Conservation (phyloP, 164 flowering plant genomes). For the Stephania yunnanensis region DNA sequence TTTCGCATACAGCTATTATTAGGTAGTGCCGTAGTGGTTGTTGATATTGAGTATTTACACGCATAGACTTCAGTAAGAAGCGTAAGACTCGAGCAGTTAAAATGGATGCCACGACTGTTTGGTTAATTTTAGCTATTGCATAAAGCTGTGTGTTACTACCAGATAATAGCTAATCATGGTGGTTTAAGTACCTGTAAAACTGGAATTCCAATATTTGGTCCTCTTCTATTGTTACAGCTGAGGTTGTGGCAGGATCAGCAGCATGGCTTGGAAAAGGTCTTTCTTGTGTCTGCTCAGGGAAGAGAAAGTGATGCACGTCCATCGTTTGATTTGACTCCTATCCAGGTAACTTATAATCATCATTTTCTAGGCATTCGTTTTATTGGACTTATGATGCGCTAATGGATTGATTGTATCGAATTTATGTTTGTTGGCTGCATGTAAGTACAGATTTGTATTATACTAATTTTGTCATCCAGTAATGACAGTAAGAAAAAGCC, state of each 20-base stretch:
- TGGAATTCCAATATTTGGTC: constrained; percentile 17
- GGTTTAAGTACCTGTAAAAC: not conserved
- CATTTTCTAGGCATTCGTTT: not conserved
- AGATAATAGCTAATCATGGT: constrained; percentile 1
- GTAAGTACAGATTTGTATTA: not conserved
- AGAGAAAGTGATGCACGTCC: constrained; percentile 83
- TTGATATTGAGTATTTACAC: not conserved
- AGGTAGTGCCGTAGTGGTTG: not conserved
- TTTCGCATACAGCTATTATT: not conserved
- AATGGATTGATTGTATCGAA: not conserved
- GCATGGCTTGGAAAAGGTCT: constrained; percentile 99
- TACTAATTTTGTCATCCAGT: not conserved
- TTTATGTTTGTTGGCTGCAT: not conserved
- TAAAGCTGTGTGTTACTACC: not conserved
- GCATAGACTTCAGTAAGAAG: too few species aligned
- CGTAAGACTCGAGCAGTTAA: too few species aligned
- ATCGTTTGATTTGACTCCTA: constrained; percentile 87
- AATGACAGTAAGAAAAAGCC: too few species aligned
- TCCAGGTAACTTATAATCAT: constrained; percentile 48
- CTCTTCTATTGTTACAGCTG: constrained; percentile 54
- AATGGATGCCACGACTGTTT: not conserved
- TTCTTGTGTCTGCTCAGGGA: constrained; percentile 98
- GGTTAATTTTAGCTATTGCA: not conserved
- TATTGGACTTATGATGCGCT: not conserved
- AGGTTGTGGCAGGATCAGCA: constrained; percentile 95